Evolutionary conservation across 202 grass and related monocot species (phyloP).

Genomic region (Eragrostis tef): DNA sequence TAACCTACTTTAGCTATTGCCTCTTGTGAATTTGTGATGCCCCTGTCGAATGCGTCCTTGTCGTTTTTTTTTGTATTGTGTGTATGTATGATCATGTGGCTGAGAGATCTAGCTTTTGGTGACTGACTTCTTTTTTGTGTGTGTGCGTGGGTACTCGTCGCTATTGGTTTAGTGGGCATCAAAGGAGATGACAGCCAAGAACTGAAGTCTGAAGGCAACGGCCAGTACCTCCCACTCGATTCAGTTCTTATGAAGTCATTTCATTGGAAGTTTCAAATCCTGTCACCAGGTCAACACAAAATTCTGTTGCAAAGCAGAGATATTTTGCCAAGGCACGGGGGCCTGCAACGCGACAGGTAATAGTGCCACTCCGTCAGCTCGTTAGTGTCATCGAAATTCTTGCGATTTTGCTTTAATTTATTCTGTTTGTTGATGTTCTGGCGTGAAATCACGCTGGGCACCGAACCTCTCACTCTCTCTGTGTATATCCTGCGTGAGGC

Average conservation of each 20-base stretch:
- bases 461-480: neutral
- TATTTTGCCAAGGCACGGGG: neutral
- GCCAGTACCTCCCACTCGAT: neutral
- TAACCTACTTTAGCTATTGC: slow-evolving; percentile 35
- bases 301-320: neutral
- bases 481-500: neutral
- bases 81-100: slow-evolving; percentile 43
- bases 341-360: neutral
- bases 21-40: slow-evolving; percentile 38
- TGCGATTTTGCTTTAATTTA: slow-evolving; percentile 20
- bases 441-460: slow-evolving; percentile 8
- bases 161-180: slow-evolving; percentile 13
- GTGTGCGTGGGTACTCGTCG: neutral
- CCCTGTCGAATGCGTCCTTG: slow-evolving; percentile 43
- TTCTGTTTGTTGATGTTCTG: slow-evolving; percentile 21
- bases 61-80: slow-evolving; percentile 22
- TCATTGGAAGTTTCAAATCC: neutral
- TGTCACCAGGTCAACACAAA: neutral
- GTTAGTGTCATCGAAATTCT: neutral
- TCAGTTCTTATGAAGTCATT: slow-evolving; percentile 10
- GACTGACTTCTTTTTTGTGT: neutral
- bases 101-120: slow-evolving; percentile 50
- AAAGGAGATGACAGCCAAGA: slow-evolving; percentile 5
- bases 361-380: slow-evolving; percentile 29
- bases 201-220: slow-evolving; percentile 18